A percentile compares a stretch with the other conserved stretches of the same genome.
Conservation (phyloP, 2,329 filamentous ascomycete genomes). For the Sclerotinia subarctica region DNA sequence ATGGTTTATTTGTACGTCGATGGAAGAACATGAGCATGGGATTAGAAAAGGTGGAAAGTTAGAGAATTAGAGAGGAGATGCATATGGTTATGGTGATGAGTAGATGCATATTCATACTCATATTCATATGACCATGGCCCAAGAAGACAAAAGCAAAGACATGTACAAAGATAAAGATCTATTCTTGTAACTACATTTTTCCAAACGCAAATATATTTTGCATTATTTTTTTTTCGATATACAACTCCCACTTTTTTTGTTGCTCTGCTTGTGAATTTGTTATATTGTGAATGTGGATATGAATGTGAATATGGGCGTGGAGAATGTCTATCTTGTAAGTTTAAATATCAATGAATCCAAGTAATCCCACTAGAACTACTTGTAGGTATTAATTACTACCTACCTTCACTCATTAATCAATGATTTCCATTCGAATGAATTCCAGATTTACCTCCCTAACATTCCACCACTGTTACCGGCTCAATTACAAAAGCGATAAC, state of each 20-base stretch:
- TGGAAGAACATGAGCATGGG: no score
- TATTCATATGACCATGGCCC: not conserved
- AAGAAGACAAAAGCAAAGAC: not conserved
- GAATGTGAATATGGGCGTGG: no score
- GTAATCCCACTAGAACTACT: no score
- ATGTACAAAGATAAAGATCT: not conserved
- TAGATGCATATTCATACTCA: not conserved
- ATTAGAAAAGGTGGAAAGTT: not conserved
- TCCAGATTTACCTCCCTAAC: no score
- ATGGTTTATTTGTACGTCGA: not conserved
- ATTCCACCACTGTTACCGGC: no score
- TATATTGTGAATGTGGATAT: no score
- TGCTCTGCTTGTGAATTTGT: not conserved
- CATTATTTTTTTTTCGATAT: not conserved
- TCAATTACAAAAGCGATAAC: no score
- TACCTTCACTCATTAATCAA: no score
- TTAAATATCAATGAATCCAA: no score
- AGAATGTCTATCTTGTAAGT: no score
- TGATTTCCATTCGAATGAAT: no score
- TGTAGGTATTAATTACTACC: no score
- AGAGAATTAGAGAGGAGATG: not conserved
- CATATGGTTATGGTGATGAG: not conserved
- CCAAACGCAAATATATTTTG: not conserved
- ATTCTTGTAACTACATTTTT: slow-evolving; percentile 7
- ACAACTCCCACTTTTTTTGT: not conserved